These are phyloP conservation scores for Russula earlei DNA, from an alignment of 768 basidiomycete genomes.

Conservation along the genomic window DNA sequence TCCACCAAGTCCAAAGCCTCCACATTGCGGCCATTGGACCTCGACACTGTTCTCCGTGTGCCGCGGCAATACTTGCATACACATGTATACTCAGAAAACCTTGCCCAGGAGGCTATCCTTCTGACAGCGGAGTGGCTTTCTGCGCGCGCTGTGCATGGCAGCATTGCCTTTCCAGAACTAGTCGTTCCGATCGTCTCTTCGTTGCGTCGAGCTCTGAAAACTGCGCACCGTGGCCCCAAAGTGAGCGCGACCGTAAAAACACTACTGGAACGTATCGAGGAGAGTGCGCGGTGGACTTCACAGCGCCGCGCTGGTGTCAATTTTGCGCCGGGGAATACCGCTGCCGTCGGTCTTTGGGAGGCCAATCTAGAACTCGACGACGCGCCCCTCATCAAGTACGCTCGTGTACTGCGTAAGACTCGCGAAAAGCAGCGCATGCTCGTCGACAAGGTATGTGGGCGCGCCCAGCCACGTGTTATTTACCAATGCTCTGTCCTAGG, in stretches of 20 bases:
- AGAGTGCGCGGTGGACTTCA: constrained; percentile 73
- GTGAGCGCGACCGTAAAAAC: constrained; percentile 58
- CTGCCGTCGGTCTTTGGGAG: constrained; percentile 70
- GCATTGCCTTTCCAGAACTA: constrained; percentile 91
- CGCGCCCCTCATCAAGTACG: constrained; percentile 73
- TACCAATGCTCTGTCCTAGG: constrained; percentile 32
- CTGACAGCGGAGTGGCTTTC: constrained; percentile 77
- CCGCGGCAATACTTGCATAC: constrained; percentile 87
- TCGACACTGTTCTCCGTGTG: constrained; percentile 78
- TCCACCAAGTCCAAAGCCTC: constrained; percentile 70
- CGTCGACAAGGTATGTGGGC: constrained; percentile 68
- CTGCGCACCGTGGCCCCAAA: constrained; percentile 40
- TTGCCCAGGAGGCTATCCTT: constrained; percentile 75
- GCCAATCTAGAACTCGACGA: constrained; percentile 47
- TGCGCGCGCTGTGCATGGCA: constrained; percentile 59
- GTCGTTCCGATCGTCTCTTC: constrained; percentile 66
- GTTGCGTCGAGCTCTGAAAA: constrained; percentile 68
- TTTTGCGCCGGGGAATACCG: constrained; percentile 66
- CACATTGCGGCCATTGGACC: constrained; percentile 81
- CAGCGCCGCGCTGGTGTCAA: constrained; percentile 54
- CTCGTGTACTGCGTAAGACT: constrained; percentile 71
- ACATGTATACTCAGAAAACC: constrained; percentile 70
- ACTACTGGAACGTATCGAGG: constrained; percentile 81
- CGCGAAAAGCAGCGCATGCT: constrained; percentile 64
- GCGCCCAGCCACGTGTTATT: constrained; percentile 3